These are phyloP conservation scores for Eucalyptus polyanthemos DNA, from an alignment of 345 rosid genomes.

Conservation along the genomic window DNA sequence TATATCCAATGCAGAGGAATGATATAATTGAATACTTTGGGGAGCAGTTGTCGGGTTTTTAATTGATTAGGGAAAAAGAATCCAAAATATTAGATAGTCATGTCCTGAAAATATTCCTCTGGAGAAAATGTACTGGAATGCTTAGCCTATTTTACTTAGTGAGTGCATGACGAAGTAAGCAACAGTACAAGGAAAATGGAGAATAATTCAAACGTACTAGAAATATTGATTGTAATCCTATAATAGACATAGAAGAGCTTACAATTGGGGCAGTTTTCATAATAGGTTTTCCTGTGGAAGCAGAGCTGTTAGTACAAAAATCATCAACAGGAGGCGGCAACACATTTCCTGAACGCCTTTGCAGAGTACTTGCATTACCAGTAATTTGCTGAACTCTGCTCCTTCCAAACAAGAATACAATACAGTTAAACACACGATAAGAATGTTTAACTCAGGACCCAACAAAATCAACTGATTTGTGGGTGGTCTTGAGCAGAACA, in stretches of 20 bases:
- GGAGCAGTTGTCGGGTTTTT: not conserved
- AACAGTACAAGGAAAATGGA: not conserved
- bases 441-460: not conserved
- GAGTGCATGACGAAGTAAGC: not conserved
- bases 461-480: not conserved
- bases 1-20: too few species aligned
- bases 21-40: too few species aligned
- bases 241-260: slow-evolving; percentile 5
- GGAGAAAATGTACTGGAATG: not conserved
- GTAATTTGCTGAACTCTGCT: slow-evolving; percentile 73
- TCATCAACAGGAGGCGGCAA: slow-evolving; percentile 72
- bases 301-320: slow-evolving; percentile 14
- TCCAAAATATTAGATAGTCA: not conserved
- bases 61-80: not conserved
- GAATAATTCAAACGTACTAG: not conserved
- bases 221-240: not conserved
- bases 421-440: not conserved
- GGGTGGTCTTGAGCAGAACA: not conserved
- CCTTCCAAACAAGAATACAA: slow-evolving; percentile 17
- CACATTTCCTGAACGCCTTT: slow-evolving; percentile 50
- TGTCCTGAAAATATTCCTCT: not conserved
- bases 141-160: not conserved
- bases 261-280: slow-evolving; percentile 43
- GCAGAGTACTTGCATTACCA: slow-evolving; percentile 37
- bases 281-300: slow-evolving; percentile 39